Base-by-base conservation (phyloP, 2,329 filamentous ascomycete genomes). In the Colletotrichum agaves region DNA sequence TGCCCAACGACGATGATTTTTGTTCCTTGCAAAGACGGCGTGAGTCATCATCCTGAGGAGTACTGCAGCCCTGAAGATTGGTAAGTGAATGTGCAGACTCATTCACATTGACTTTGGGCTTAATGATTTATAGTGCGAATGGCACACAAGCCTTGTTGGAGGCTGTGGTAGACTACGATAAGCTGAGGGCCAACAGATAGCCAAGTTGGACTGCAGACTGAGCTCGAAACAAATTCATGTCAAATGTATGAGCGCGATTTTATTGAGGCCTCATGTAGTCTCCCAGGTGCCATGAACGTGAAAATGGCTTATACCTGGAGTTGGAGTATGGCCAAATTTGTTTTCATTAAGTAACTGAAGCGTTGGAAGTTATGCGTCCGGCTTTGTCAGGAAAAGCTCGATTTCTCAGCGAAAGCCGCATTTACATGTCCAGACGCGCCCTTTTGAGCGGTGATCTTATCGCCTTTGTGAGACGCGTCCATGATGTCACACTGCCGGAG, bases 1-100 rank as follows among this genome's bases (percentile, higher is more conserved):
- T 87, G 85, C 49, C 89, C 88, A 15, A 90, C 88, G 2, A 85
- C 86, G 47, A 91, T 91, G 88, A 88, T 91, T 31, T 91, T 91
- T 71, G 85, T 90, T 17, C 88, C 88, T 4, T 90, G 87, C 70
- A 84, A 82, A 73, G 85, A 89, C 71, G 89, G 89, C 1, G 78
- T 91, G 19, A 89, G 86, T 72, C 89, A 91, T 74, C 86, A 90
- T 72, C 88, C 89, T 2, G 82, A 85, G 49, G 89, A 91, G 73
- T 90, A 87, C 72, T 87, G 85, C 41, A 85, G 83, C 46, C 82
- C 83, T 0, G 87, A 88, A 52, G 87, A 90, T 73, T 90, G 87
- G 69, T 70, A 31, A 61, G 68, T 46, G 47, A 50, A 7, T 41
- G 2, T 4, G 8, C 7, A 1, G 11, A 47, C 17, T n/a, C 41